Evolutionary conservation across 352 stramenopile species (phyloP), one percentile per base, ranked within the genome.

Genomic region (Aphanomyces euteiches): DNA sequence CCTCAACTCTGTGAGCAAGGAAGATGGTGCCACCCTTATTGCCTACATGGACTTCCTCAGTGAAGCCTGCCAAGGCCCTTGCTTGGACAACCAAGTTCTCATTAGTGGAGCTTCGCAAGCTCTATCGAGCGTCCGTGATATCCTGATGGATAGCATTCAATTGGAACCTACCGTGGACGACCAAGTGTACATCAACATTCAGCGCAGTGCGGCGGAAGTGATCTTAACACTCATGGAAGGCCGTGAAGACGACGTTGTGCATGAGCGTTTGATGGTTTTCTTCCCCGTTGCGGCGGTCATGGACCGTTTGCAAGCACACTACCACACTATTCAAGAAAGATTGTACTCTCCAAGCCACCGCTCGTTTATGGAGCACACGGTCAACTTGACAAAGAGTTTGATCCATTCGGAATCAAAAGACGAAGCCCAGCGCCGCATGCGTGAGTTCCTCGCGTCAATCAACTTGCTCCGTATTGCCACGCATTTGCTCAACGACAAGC

Each of bases 41-140:
- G 21, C 53, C 3, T 21, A 40, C n/a, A 28, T 70, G 17, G 48
- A 61, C 43, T 70, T 70, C 48, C 54, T 70, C 15, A 21, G n/a
- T 37, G 64, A 70, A 50, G n/a, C 64, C 21, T 70, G 64, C 64
- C 64, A 70, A 47, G 64, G 64, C 17, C 64, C 64, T 5, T 70
- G 17, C 40, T 6, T 61, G 48, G 21, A 63, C 21, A 70, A 70
- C 64, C 64, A 70, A 40, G 6, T 45, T 39, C 45, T 61, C 39
- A 10, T 70, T 5, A 15, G 28, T 7, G 19, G 10, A 12, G 7
- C 48, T 17, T n/a, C 47, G 17, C 60, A 38, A n/a, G 64, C 54
- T 5, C 17, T 70, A 13, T 39, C 54, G 15, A 34, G 59, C 39
- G n/a, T 37, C 2, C 19, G 43, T 10, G 64, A 63, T 34, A 61